A percentile compares a stretch with the other conserved stretches of the same genome.
These are phyloP conservation scores for Taphrina betulina DNA, from an alignment of 1,139 yeast species.

Conservation along the genomic window DNA sequence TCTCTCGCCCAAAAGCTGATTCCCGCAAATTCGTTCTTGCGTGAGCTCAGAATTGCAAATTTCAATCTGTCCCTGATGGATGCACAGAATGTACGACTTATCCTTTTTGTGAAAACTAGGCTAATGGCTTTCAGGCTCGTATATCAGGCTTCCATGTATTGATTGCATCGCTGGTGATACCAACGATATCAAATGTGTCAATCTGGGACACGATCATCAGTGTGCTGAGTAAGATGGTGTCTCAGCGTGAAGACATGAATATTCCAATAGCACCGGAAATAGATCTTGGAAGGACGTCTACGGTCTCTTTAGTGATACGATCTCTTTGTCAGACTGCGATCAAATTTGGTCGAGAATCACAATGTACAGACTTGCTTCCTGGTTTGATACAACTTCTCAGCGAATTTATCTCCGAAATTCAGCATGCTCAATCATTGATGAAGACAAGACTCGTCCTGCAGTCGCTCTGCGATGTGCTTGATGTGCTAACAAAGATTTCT, in stretches of 20 bases:
- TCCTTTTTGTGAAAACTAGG: background rate
- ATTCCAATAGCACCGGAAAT: background rate
- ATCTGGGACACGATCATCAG: background rate
- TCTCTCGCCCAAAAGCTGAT: conserved; percentile 63
- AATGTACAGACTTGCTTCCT: background rate
- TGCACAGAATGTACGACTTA: conserved; percentile 50
- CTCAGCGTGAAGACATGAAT: background rate
- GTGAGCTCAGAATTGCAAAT: conserved; percentile 60
- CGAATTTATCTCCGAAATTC: background rate
- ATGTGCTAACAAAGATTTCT: background rate
- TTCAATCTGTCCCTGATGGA: conserved; percentile 62
- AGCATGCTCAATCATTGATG: background rate
- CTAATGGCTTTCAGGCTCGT: background rate
- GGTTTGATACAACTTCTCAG: background rate
- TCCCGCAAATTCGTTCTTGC: conserved; percentile 50
- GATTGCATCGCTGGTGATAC: background rate
- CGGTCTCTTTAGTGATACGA: background rate
- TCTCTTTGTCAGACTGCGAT: background rate
- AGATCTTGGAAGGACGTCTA: background rate
- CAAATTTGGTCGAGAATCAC: background rate
- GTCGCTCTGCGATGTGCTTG: conserved; percentile 2
- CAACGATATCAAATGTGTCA: background rate
- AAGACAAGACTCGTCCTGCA: background rate
- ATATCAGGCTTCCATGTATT: background rate
- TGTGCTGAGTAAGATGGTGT: background rate